Percentiles rank a stretch among this genome's conserved stretches.
phyloP scores from a whole-genome alignment of 192 early-diverging fungal species.

The Coemansia sp. region DNA sequence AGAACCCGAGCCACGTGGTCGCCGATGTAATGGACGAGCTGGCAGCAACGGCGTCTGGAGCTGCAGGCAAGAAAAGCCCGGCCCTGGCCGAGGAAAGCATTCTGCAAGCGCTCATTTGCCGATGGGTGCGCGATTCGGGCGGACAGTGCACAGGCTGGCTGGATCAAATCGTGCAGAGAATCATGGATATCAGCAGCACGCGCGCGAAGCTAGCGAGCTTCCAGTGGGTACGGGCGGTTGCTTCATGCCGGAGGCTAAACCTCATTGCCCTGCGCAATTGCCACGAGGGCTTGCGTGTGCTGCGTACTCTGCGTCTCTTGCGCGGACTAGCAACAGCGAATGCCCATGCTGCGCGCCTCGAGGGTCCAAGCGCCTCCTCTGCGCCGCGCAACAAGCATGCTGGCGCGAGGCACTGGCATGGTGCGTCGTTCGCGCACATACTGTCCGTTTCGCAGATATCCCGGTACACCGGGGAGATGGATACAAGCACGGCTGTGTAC shows the following conservation, averaged over 20 bases:
- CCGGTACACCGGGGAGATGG: neutral
- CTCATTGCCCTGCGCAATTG: neutral
- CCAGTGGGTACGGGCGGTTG: neutral
- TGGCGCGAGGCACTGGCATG: neutral
- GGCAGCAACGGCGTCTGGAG: neutral
- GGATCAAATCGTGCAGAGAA: neutral
- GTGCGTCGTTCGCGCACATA: neutral
- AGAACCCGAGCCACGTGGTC: neutral
- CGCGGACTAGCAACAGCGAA: neutral
- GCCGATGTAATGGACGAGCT: neutral
- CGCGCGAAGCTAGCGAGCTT: neutral
- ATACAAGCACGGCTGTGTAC: neutral
- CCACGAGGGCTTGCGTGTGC: neutral
- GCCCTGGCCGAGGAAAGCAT: neutral
- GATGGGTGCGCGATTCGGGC: constrained; percentile 2
- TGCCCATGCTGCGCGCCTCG: neutral
- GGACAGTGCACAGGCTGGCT: neutral
- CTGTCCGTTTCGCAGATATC: neutral
- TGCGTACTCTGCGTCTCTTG: neutral
- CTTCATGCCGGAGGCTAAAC: neutral
- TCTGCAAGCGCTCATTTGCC: neutral
- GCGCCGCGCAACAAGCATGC: neutral
- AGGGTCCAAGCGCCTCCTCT: no score
- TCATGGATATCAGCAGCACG: neutral
- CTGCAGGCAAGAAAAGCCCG: no score